Conservation (phyloP, 2,329 filamentous ascomycete genomes). For the Cercospora brassicicola region DNA sequence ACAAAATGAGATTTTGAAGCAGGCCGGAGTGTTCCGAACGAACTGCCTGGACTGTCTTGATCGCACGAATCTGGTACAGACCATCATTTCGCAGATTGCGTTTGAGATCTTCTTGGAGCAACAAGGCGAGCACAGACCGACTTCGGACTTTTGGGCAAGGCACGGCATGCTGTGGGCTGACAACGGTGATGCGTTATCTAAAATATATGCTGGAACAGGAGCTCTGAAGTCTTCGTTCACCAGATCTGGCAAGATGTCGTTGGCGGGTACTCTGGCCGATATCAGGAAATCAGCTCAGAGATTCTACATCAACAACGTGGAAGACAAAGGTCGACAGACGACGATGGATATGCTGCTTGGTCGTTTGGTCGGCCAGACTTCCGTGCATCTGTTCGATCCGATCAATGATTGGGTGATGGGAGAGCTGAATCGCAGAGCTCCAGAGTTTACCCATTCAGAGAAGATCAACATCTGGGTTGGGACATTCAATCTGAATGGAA, state of each 20-base stretch:
- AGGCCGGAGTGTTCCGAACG: slow-evolving; percentile 92
- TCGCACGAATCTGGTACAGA: slow-evolving; percentile 93
- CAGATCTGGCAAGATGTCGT: slow-evolving; percentile 88
- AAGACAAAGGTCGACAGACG: slow-evolving; percentile 87
- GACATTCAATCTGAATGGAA: slow-evolving; percentile 93
- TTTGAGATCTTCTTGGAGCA: slow-evolving; percentile 80
- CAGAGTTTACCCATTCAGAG: slow-evolving; percentile 73
- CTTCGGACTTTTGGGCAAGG: slow-evolving; percentile 83
- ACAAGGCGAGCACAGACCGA: slow-evolving; percentile 62
- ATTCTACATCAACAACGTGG: slow-evolving; percentile 96
- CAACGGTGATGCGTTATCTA: slow-evolving; percentile 89
- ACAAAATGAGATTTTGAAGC: slow-evolving; percentile 66
- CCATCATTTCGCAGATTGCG: slow-evolving; percentile 91
- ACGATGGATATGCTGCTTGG: slow-evolving; percentile 96
- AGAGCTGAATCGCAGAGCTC: slow-evolving; percentile 66
- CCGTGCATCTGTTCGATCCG: slow-evolving; percentile 87
- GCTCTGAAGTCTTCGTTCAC: slow-evolving; percentile 96
- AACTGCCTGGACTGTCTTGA: slow-evolving; percentile 97
- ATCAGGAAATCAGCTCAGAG: slow-evolving; percentile 90
- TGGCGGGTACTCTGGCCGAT: slow-evolving; percentile 92
- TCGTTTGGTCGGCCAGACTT: slow-evolving; percentile 75
- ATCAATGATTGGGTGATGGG: slow-evolving; percentile 85
- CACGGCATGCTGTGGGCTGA: slow-evolving; percentile 96
- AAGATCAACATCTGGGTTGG: slow-evolving; percentile 79
- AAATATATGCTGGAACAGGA: slow-evolving; percentile 94